These are phyloP conservation scores for Corchorus capsularis DNA, from an alignment of 345 rosid species.

Conservation along the genomic window DNA sequence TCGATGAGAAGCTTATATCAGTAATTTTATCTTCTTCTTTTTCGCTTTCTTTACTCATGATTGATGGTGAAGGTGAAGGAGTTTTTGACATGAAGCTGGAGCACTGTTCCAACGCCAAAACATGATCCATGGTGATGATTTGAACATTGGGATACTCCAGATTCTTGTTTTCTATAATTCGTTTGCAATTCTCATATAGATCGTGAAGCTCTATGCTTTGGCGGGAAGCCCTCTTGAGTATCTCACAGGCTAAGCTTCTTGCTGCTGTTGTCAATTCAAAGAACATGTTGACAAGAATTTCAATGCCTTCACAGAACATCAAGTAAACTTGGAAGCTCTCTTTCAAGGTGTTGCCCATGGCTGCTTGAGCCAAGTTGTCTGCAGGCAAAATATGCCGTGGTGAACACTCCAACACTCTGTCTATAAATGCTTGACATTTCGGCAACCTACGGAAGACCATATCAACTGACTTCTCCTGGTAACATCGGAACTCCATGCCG, in stretches of 20 bases:
- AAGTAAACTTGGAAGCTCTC: conserved; percentile 84
- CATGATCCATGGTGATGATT: conserved; percentile 56
- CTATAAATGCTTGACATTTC: conserved; percentile 63
- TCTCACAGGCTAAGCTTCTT: conserved; percentile 60
- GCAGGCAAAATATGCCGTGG: conserved; percentile 31
- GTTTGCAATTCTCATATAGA: conserved; percentile 60
- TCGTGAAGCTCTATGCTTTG: conserved; percentile 53
- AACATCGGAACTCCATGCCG: conserved; percentile 42
- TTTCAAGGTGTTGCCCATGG: conserved; percentile 65
- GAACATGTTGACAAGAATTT: conserved; percentile 51
- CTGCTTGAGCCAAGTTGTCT: conserved; percentile 56
- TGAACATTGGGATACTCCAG: conserved; percentile 72
- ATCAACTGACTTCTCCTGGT: conserved; percentile 52
- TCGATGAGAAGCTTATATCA: conserved; percentile 22
- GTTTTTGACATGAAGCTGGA: conserved; percentile 23
- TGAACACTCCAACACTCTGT: conserved; percentile 63
- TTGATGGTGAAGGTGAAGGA: conserved; percentile 11
- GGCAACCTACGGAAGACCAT: conserved; percentile 63
- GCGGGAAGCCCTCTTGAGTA: conserved; percentile 62
- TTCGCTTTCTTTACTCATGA: conserved; percentile 22
- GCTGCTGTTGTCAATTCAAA: conserved; percentile 69
- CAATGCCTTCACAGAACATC: conserved; percentile 52
- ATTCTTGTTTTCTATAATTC: conserved; percentile 44
- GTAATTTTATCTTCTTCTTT: conserved; percentile 18
- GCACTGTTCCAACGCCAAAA: conserved; percentile 59